Base-by-base conservation (phyloP, 1,284 basidiomycete species). In the Athelia sp. region DNA sequence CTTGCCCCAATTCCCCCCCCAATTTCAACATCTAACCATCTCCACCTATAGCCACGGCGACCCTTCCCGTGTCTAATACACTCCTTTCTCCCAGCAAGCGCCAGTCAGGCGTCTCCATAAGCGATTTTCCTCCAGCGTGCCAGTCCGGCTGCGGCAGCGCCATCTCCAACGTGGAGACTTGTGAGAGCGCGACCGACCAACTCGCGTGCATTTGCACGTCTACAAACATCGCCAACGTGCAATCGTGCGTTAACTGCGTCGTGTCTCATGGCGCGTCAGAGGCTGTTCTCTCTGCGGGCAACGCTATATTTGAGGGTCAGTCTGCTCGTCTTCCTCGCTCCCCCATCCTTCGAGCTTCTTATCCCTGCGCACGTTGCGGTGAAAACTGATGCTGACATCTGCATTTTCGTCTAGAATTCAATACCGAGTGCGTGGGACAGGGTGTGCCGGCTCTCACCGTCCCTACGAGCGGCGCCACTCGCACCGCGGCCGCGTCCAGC, bases 171-270 rank as follows among this genome's bases (percentile, higher is more conserved):
- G 8, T 40, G 6, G n/a, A 40, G 36, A 21, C 6, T n/a, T 40
- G 19, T n/a, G 26, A 29, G 6, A 29, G 26, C 26, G 26, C 26
- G 26, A 29, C 6, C 26, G 26, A 29, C 26, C 26, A 4, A 29
- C 26, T 29, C 6, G 26, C 36, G 4, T 40, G 36, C 36, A n/a
- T 40, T n/a, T 40, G 36, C 36, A n/a, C 36, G 19, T 4, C 36
- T n/a, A 8, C 36, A n/a, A 40, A n/a, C 36, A n/a, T 40, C 15
- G 4, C n/a, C 15, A n/a, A 4, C 36, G 19, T 40, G n/a, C 36
- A 40, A n/a, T 40, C 36, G n/a, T 40, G 36, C n/a, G 19, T 40
- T n/a, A 40, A 40, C 36, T 40, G 36, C 36, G 6, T 40, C 36
- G 15, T 40, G 6, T 4, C 36, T 17, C 8, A 8, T n/a, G 19